Percentiles rank a stretch among this genome's conserved stretches.
These are phyloP conservation scores for Trichomonas vaginalis DNA, from an alignment of 208 protist genomes.

Conservation along the genomic window DNA sequence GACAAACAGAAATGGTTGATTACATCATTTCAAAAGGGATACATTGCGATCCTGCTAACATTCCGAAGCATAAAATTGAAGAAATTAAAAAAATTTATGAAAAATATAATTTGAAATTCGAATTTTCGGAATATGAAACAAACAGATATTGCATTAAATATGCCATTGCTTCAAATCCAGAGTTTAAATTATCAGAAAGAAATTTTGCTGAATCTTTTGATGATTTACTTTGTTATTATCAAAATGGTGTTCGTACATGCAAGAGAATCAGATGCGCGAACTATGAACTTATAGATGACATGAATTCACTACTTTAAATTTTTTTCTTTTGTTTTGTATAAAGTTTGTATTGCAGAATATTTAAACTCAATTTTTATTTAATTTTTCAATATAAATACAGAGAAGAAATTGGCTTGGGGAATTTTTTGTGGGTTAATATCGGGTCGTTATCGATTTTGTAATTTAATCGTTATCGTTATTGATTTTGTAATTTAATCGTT, in stretches of 20 bases:
- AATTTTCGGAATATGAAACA: background rate
- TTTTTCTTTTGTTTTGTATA: no score
- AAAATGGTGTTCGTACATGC: background rate
- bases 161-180: background rate
- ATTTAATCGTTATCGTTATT: no score
- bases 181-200: background rate
- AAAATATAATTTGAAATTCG: background rate
- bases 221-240: background rate
- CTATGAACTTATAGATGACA: no score
- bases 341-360: no score
- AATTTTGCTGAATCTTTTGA: background rate
- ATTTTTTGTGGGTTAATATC: no score
- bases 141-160: background rate
- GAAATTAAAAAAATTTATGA: background rate
- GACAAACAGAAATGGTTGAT: background rate
- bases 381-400: no score
- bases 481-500: no score
- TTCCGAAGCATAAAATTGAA: background rate
- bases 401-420: no score
- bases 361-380: no score
- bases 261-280: background rate
- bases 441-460: no score
- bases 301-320: no score
- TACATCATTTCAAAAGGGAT: background rate
- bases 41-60: background rate